phyloP scores from a whole-genome alignment of 768 basidiomycete genomes.

The Naematelia encephala region DNA sequence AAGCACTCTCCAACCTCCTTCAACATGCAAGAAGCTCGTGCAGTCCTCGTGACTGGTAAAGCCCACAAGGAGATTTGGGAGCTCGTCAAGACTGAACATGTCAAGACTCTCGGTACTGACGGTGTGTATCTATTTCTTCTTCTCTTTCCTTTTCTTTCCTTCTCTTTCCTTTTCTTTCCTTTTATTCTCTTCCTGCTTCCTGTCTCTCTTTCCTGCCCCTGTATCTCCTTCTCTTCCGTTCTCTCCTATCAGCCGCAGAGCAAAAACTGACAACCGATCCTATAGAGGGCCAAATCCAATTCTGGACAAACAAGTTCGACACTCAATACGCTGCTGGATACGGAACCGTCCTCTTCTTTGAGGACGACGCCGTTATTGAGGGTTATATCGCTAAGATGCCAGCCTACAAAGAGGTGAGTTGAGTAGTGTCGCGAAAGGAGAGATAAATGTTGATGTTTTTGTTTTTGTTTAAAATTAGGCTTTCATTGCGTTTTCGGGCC shows the following conservation, averaged over 20 bases:
- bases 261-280: no score
- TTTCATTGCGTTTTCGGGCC: conserved; percentile 43
- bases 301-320: conserved; percentile 32
- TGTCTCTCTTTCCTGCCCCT: no score
- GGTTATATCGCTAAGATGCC: conserved; percentile 40
- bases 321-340: conserved; percentile 39
- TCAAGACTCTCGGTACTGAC: conserved; percentile 13
- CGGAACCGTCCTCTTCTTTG: conserved; percentile 52
- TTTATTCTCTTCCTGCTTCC: no score
- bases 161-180: no score
- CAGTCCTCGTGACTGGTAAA: conserved; percentile 46
- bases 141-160: not conserved
- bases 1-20: conserved; percentile 49
- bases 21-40: conserved; percentile 51
- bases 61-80: conserved; percentile 48
- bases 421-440: no score
- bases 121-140: conserved; percentile 10
- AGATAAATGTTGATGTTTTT: not conserved
- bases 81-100: conserved; percentile 8
- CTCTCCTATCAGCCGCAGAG: no score
- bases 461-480: conserved; percentile 6
- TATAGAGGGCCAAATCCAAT: conserved; percentile 15
- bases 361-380: conserved; percentile 48
- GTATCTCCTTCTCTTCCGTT: no score
- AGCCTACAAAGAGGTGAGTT: conserved; percentile 21